Evolutionary conservation across 2,329 filamentous ascomycete species (phyloP), one percentile per base, ranked within the genome.

Genomic region (Trichophyton schoenleinii): DNA sequence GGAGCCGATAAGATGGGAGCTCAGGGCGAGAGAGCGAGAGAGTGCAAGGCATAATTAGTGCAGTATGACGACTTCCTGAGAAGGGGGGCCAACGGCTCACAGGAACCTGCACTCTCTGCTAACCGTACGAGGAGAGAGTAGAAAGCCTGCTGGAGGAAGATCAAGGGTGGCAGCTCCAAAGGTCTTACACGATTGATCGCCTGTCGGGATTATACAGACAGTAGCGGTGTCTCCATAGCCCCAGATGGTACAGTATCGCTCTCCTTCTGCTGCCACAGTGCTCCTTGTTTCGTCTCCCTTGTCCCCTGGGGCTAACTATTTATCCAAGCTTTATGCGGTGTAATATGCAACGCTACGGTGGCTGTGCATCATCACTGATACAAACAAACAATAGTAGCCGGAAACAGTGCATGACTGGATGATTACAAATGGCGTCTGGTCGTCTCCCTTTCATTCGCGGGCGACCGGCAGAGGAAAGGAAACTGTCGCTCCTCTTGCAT

Each of bases 261-360:
- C 18, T 18, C n/a, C 28, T n/a, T 18, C 11, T 53, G 25, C 48
- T 53, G 22, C n/a, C 25, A 38, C 34, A 13, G 34, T 38, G 48
- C 48, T 53, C 48, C 48, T 18, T 55, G 52, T 36, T 55, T 25
- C 28, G 52, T 34, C 49, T 52, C 28, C 52, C 52, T 55, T 55
- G 46, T 15, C 25, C 46, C 20, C 13, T 28, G n/a, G 52, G 28
- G 34, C 9, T 13, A 44, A 31, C 20, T 55, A 55, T 55, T 31
- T n/a, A 49, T 49, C 58, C 41, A 59, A 59, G 58, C 58, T 59
- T 59, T 59, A 59, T 59, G 58, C 58, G 25, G 58, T 59, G 58
- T 59, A 59, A 44, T 49, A 48, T 59, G 58, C 58, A 59, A 59
- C 25, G 58, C 41, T 59, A n/a, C 58, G 15, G 58, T 49, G 22